Evolutionary conservation across 345 rosid genomes (phyloP).

Genomic region (Hibiscus tridactylites): DNA sequence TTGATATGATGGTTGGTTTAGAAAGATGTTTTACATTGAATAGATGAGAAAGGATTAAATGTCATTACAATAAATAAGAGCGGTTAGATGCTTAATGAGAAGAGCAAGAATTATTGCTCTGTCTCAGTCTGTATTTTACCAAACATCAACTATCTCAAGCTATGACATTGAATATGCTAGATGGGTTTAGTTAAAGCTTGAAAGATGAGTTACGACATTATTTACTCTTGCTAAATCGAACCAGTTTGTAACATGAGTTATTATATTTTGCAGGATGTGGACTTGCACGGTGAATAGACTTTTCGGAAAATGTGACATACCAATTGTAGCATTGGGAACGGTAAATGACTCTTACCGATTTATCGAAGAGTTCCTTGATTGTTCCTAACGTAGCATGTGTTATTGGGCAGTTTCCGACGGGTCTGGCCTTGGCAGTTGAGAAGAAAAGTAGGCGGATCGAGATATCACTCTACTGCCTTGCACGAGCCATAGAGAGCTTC

Average conservation of each 20-base stretch:
- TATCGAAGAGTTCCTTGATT: neutral
- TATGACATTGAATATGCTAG: neutral
- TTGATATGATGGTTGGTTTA: neutral
- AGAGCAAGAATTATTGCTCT: neutral
- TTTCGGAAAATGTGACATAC: slow-evolving; percentile 53
- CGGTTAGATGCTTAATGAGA: neutral
- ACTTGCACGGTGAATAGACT: slow-evolving; percentile 72
- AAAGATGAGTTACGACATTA: neutral
- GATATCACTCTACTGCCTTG: slow-evolving; percentile 87
- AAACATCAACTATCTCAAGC: neutral
- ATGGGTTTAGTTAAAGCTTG: neutral
- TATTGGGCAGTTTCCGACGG: slow-evolving; percentile 69
- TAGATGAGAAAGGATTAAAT: neutral
- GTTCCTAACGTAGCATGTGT: neutral
- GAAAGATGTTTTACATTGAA: neutral
- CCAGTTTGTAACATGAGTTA: neutral
- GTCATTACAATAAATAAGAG: neutral
- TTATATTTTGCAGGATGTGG: slow-evolving; percentile 58
- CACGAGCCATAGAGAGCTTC: slow-evolving; percentile 93
- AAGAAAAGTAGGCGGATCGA: slow-evolving; percentile 93
- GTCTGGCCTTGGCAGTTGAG: slow-evolving; percentile 77
- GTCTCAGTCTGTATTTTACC: neutral
- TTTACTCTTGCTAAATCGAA: neutral
- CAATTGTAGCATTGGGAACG: slow-evolving; percentile 75
- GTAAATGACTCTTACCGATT: slow-evolving; percentile 23